phyloP scores from a whole-genome alignment of 1,284 basidiomycete species.

The Kalmanozyma brasiliensis region DNA sequence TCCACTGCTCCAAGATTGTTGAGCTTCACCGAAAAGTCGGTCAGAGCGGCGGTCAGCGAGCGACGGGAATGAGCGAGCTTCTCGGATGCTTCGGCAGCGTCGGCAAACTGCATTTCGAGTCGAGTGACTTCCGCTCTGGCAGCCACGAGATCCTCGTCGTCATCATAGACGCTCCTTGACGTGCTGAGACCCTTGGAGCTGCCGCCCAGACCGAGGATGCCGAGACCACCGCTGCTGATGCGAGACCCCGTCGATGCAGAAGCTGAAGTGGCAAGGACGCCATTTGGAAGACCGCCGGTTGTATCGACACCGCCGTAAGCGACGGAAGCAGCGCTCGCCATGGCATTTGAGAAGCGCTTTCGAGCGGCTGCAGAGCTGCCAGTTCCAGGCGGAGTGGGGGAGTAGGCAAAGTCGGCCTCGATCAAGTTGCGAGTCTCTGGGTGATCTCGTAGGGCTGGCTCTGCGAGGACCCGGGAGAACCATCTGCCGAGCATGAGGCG shows the following conservation, averaged over 20 bases:
- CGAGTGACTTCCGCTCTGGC: constrained; percentile 58
- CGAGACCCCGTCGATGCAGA: constrained; percentile 36
- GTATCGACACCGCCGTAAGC: constrained; percentile 47
- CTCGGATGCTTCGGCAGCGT: constrained; percentile 51
- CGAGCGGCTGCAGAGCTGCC: constrained; percentile 49
- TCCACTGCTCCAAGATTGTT: constrained; percentile 48
- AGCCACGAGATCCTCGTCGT: constrained; percentile 58
- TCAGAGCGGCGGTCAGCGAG: constrained; percentile 25
- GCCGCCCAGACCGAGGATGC: constrained; percentile 42
- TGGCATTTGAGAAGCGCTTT: constrained; percentile 51
- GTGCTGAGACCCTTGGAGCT: constrained; percentile 48
- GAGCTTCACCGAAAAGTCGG: constrained; percentile 39
- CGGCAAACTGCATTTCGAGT: constrained; percentile 60
- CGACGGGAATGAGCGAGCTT: constrained; percentile 45
- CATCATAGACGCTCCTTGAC: constrained; percentile 53
- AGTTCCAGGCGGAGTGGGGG: constrained; percentile 47
- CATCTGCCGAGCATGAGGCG: constrained; percentile 51
- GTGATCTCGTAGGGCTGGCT: constrained; percentile 50
- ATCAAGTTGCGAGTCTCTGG: constrained; percentile 59
- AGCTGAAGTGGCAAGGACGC: constrained; percentile 51
- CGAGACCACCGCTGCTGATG: constrained; percentile 31
- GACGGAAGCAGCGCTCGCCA: constrained; percentile 47
- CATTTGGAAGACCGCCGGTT: constrained; percentile 49
- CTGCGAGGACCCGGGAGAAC: constrained; percentile 52
- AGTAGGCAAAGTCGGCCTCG: constrained; percentile 63